phyloP scores from a whole-genome alignment of 2,329 filamentous ascomycete species.

The Penicillium sp. region DNA sequence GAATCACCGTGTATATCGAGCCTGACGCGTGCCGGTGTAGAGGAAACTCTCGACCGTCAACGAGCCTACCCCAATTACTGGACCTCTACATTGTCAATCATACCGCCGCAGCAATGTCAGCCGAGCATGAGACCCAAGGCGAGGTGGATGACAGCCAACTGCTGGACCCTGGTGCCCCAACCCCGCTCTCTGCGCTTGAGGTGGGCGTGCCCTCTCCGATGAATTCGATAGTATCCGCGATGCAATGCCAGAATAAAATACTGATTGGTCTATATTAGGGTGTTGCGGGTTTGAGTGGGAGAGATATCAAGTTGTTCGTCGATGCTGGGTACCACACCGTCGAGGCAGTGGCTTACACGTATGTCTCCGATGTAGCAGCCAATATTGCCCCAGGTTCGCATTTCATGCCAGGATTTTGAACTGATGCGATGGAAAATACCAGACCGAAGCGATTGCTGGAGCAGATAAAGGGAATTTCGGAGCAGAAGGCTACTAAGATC shows the following conservation, averaged over 20 bases:
- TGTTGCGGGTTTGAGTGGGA: conserved; percentile 82
- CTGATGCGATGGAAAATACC: conserved; percentile 2
- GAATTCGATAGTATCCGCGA: background rate
- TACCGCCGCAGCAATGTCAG: conserved; percentile 33
- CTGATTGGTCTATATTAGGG: conserved; percentile 58
- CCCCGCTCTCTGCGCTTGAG: conserved; percentile 80
- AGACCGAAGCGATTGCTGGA: conserved; percentile 74
- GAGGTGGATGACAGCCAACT: conserved; percentile 71
- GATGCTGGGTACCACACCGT: conserved; percentile 95
- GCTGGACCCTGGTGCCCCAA: conserved; percentile 88
- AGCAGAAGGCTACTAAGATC: conserved; percentile 92
- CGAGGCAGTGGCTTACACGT: conserved; percentile 93
- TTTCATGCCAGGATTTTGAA: background rate
- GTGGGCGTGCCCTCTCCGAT: conserved; percentile 51
- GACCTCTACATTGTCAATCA: background rate
- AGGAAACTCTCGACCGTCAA: background rate
- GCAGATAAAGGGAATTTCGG: conserved; percentile 96
- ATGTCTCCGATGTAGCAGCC: conserved; percentile 31
- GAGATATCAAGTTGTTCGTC: conserved; percentile 89
- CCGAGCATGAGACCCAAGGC: conserved; percentile 66
- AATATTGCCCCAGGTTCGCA: background rate
- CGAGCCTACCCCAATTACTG: background rate
- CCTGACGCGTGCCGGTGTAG: background rate
- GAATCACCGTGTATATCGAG: background rate
- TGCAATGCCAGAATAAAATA: background rate